phyloP scores from a whole-genome alignment of 176 grass and related monocot species.

The Zoysia japonica region DNA sequence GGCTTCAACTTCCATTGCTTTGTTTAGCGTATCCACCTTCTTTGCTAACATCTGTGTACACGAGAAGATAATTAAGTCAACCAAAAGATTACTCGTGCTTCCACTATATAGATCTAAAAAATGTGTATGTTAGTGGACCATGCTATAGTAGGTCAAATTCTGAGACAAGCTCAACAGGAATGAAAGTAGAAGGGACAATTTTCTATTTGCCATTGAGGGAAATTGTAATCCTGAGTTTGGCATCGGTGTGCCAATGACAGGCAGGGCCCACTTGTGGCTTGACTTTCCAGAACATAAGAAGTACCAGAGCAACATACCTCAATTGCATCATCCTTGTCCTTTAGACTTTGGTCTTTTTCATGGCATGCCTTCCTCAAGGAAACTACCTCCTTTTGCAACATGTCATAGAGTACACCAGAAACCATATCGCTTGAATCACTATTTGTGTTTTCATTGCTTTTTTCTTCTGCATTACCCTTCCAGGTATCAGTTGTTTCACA shows the following conservation, averaged over 20 bases:
- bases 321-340: conserved; percentile 94
- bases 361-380: conserved; percentile 78
- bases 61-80: not conserved
- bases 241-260: too few species aligned
- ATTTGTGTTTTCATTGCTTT: conserved; percentile 48
- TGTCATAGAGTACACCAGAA: conserved; percentile 86
- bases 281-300: not conserved
- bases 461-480: conserved; percentile 55
- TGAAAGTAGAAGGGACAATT: too few species aligned
- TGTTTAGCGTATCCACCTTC: conserved; percentile 89
- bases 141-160: too few species aligned
- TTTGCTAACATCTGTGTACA: conserved; percentile 74
- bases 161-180: too few species aligned
- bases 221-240: too few species aligned
- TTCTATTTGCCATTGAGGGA: too few species aligned
- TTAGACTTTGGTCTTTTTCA: conserved; percentile 91
- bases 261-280: too few species aligned
- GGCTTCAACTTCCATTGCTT: conserved; percentile 96
- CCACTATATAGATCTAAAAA: too few species aligned
- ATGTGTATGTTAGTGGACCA: too few species aligned
- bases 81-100: too few species aligned
- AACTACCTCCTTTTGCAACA: conserved; percentile 92
- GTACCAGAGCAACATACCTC: conserved; percentile 51
- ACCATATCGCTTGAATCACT: conserved; percentile 61
- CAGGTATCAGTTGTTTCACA: conserved; percentile 45